A percentile compares a stretch with the other conserved stretches of the same genome.
Conservation (phyloP, 176 grass and related monocot species). For the Chrysopogon serrulatus region DNA sequence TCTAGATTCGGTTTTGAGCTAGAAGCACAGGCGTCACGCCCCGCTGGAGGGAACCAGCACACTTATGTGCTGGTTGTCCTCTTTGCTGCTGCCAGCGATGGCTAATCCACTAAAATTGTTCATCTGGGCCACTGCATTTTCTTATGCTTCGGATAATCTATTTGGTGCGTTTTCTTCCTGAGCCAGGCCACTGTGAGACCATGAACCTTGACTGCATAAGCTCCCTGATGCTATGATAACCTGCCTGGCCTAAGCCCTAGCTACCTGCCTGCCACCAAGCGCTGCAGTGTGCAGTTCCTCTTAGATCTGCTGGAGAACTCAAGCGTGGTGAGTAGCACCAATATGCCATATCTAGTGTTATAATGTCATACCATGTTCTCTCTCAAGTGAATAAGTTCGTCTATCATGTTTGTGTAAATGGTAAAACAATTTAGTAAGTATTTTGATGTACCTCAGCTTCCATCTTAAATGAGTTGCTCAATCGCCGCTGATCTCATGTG, state of each 20-base stretch:
- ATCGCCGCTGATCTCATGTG: not conserved
- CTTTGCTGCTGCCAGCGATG: not conserved
- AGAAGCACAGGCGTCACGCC: not conserved
- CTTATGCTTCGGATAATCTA: not conserved
- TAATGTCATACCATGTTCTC: not conserved
- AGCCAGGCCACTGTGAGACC: not conserved
- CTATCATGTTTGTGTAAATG: not conserved
- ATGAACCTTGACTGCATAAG: not conserved
- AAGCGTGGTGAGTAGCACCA: not conserved
- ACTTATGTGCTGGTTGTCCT: not conserved
- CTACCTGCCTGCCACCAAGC: not conserved
- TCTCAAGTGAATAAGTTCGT: not conserved
- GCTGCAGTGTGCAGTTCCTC: not conserved
- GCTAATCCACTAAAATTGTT: not conserved
- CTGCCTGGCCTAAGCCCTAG: not conserved
- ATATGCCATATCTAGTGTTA: not conserved
- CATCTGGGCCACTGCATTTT: not conserved
- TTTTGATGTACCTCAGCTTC: not conserved
- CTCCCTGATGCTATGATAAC: not conserved
- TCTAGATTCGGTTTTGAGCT: not conserved
- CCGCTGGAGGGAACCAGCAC: not conserved
- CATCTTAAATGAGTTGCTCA: not conserved
- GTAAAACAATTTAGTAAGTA: not conserved
- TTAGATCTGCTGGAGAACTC: not conserved
- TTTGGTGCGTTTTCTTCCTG: not conserved